Evolutionary conservation across 2,329 filamentous ascomycete genomes (phyloP), one percentile per base, ranked within the genome.

Genomic region (Cercospora janseana): DNA sequence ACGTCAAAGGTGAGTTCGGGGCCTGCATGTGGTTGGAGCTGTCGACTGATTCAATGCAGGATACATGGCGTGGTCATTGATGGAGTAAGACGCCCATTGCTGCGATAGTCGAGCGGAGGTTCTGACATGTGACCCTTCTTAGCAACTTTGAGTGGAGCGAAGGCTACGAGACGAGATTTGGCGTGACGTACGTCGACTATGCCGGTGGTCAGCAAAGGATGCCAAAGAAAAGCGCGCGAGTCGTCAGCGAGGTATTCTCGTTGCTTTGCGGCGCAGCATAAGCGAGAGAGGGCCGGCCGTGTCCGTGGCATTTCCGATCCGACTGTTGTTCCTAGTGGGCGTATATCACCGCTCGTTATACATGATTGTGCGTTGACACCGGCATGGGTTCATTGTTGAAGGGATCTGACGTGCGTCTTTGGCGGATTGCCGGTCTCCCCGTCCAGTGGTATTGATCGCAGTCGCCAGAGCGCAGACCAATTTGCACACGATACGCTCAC

Each of bases 131-230:
- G 20, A 38, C 37, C 46, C 38, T 18, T 62, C 15, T n/a, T 28
- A 81, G 78, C 71, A 92, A 92, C 74, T 92, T 92, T 63, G 88
- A 92, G 70, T 92, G 87, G 87, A 87, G 29, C 26, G 35, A 46
- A 46, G 88, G 88, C 8, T 95, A 92, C 65, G 84, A 88, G 72
- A 93, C 88, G 34, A 79, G 88, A 31, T 94, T 94, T 63, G 88
- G 88, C 20, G 87, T 90, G 49, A 88, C 85, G 5, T 93, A 79
- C 66, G 88, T 94, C 45, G 88, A 94, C 71, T 94, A 93, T 68
- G 74, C 81, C 61, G 80, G 88, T 59, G 84, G 82, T 18, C 89
- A 94, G 76, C 87, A 85, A 75, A 77, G 88, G 44, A 79, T 84
- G 60, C 84, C 88, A 29, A 95, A 95, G 79, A 88, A 90, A 79